Conservation (phyloP, 2,329 filamentous ascomycete species). For the Botrytis fabae region DNA sequence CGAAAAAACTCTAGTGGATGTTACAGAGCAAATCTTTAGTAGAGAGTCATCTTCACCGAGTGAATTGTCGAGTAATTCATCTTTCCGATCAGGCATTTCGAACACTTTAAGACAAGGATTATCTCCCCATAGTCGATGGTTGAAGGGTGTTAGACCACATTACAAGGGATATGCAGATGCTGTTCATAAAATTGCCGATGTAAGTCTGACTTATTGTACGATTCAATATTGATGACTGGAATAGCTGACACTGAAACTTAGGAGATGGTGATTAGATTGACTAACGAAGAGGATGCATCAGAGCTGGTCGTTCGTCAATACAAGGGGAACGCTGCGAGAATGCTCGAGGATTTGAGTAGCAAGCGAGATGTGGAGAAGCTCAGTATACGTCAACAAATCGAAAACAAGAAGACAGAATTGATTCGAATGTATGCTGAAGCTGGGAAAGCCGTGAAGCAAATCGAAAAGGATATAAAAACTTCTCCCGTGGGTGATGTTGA, state of each 20-base stretch:
- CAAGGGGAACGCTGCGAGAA: conserved; percentile 34
- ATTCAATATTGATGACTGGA: not conserved
- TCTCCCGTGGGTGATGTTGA: conserved; percentile 28
- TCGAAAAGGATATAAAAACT: conserved; percentile 27
- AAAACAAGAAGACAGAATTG: conserved; percentile 32
- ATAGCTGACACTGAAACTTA: conserved; percentile 31
- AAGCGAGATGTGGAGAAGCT: conserved; percentile 29
- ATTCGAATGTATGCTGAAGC: conserved; percentile 30
- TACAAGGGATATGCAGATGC: conserved; percentile 34
- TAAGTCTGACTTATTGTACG: conserved; percentile 27
- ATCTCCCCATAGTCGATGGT: conserved; percentile 31
- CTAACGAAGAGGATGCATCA: conserved; percentile 37
- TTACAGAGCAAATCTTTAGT: not conserved
- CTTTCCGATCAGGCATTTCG: conserved; percentile 22
- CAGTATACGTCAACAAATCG: conserved; percentile 26
- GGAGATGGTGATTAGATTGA: conserved; percentile 38
- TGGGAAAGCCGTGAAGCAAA: conserved; percentile 25
- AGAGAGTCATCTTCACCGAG: conserved; percentile 14
- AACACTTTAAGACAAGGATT: conserved; percentile 28
- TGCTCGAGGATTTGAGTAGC: conserved; percentile 30
- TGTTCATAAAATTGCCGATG: conserved; percentile 38
- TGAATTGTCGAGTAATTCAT: conserved; percentile 3
- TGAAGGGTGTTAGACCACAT: conserved; percentile 37
- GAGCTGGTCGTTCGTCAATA: conserved; percentile 37
- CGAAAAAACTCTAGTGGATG: conserved; percentile 32